These are phyloP conservation scores for Phytophthora citrophthora DNA, from an alignment of 352 stramenopile genomes.

Conservation along the genomic window DNA sequence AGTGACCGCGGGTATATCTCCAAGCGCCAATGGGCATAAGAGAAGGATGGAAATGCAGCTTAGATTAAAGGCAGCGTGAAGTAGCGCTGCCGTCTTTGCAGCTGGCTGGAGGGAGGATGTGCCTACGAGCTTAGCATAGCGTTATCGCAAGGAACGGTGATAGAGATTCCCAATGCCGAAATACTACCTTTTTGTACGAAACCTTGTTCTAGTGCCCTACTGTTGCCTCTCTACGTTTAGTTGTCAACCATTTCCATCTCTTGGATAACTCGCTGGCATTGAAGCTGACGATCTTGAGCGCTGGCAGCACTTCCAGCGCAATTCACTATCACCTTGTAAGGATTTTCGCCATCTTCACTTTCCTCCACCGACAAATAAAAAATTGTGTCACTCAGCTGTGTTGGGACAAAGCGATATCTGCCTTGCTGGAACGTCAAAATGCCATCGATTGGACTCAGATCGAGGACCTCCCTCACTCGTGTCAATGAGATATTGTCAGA, in stretches of 20 bases:
- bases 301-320: constrained; percentile 15
- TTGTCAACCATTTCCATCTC: constrained; percentile 36
- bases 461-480: constrained; percentile 51
- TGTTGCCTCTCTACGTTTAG: not conserved
- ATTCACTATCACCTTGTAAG: constrained; percentile 34
- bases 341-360: not conserved
- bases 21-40: constrained; percentile 76
- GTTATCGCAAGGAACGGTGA: constrained; percentile 18
- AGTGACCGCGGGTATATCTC: constrained; percentile 74
- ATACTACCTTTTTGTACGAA: constrained; percentile 18
- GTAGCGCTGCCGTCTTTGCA: constrained; percentile 10
- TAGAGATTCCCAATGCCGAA: constrained; percentile 30
- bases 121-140: constrained; percentile 14
- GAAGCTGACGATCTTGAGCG: constrained; percentile 17
- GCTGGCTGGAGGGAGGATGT: constrained; percentile 7
- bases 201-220: constrained; percentile 8
- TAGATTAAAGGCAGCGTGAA: constrained; percentile 9
- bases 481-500: constrained; percentile 44
- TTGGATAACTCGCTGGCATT: constrained; percentile 40
- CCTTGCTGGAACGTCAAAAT: constrained; percentile 52
- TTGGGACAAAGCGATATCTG: constrained; percentile 49
- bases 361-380: constrained; percentile 44
- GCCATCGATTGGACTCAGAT: constrained; percentile 62
- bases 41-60: not conserved
- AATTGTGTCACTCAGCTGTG: constrained; percentile 1